A percentile compares a stretch with the other conserved stretches of the same genome.
Conservation (phyloP, 2,329 filamentous ascomycete species). For the Colletotrichum sp. region DNA sequence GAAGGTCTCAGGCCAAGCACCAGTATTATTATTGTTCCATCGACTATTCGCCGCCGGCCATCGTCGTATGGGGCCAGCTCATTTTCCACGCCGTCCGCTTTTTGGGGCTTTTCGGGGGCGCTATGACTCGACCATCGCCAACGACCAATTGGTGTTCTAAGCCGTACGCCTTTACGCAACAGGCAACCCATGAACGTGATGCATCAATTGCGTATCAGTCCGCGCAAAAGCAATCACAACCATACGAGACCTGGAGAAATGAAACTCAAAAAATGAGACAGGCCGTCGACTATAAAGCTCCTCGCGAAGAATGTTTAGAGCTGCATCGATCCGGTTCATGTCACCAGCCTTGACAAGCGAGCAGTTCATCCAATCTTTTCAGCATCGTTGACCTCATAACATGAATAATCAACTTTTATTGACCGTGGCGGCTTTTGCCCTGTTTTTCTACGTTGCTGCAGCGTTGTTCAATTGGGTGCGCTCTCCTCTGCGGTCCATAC, state of each 20-base stretch:
- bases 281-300: not conserved
- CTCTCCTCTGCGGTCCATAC: conserved; percentile 29
- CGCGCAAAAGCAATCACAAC: not conserved
- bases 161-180: not conserved
- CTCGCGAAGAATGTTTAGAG: not conserved
- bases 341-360: not conserved
- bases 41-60: not conserved
- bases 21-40: not conserved
- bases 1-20: not conserved
- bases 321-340: not conserved
- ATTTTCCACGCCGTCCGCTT: not conserved
- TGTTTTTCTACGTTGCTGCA: not conserved
- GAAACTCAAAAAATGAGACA: not conserved
- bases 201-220: not conserved
- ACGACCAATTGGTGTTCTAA: not conserved
- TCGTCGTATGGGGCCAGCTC: not conserved
- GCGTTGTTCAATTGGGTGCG: not conserved
- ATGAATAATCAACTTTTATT: not conserved
- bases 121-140: not conserved
- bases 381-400: too few species aligned
- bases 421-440: not conserved
- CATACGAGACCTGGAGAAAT: not conserved
- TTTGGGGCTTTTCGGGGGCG: not conserved
- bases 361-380: not conserved
- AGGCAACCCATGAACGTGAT: not conserved